Conservation (phyloP, 768 basidiomycete genomes). For the Cubamyces lactineus region DNA sequence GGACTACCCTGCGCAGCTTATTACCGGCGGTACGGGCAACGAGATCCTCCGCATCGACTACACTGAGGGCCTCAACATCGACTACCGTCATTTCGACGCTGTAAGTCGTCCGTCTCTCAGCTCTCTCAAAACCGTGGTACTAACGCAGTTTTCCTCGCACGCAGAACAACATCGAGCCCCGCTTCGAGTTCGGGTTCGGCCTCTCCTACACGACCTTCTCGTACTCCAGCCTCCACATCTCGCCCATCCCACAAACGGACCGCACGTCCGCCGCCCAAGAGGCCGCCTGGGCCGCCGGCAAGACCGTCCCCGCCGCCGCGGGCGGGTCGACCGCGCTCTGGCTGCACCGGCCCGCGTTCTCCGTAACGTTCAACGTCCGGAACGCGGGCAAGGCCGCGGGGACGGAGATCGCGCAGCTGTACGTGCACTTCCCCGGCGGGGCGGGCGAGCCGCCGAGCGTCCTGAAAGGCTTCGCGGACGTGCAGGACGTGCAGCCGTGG, state of each 20-base stretch:
- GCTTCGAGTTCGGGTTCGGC: slow-evolving; percentile 90
- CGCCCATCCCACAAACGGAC: slow-evolving; percentile 41
- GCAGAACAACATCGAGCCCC: slow-evolving; percentile 71
- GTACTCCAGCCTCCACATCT: slow-evolving; percentile 62
- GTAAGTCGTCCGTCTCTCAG: slow-evolving; percentile 25
- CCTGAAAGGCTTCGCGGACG: slow-evolving; percentile 67
- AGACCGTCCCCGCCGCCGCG: slow-evolving; percentile 53
- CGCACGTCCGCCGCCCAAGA: slow-evolving; percentile 43
- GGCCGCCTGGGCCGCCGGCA: slow-evolving; percentile 62
- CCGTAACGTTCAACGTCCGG: slow-evolving; percentile 62
- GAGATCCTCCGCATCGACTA: slow-evolving; percentile 40
- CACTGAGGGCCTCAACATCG: slow-evolving; percentile 43
- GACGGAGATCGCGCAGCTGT: slow-evolving; percentile 70
- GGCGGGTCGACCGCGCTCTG: slow-evolving; percentile 68
- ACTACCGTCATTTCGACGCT: slow-evolving; percentile 43
- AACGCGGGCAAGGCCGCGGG: slow-evolving; percentile 69
- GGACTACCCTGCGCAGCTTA: slow-evolving; percentile 47
- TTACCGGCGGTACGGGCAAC: slow-evolving; percentile 28
- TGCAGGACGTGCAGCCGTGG: slow-evolving; percentile 49
- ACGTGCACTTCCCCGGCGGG: slow-evolving; percentile 62
- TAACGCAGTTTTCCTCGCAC: background rate
- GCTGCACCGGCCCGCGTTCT: slow-evolving; percentile 68
- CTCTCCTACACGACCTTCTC: slow-evolving; percentile 83
- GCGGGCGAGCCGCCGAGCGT: slow-evolving; percentile 72
- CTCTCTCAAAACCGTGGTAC: no score